Conservation (phyloP, 768 basidiomycete species). For the Agaricus sinodeliciosus region DNA sequence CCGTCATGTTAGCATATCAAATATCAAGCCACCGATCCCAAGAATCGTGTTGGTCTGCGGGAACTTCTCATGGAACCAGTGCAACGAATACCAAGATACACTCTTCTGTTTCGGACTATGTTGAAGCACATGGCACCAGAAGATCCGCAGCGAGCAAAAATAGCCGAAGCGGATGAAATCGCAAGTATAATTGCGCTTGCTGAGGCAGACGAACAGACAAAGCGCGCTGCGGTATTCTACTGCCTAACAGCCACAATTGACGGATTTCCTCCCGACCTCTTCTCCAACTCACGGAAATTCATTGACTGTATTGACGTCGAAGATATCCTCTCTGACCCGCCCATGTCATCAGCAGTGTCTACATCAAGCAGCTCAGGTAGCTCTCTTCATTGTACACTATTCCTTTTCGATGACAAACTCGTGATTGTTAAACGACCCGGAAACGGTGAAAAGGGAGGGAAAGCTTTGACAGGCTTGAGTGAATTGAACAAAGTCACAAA, state of each 20-base stretch:
- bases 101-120: slow-evolving; percentile 88
- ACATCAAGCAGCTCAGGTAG: slow-evolving; percentile 33
- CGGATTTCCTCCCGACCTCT: slow-evolving; percentile 85
- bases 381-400: slow-evolving; percentile 76
- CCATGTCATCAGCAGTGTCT: slow-evolving; percentile 36
- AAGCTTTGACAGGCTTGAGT: slow-evolving; percentile 67
- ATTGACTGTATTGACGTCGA: slow-evolving; percentile 93
- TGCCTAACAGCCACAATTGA: slow-evolving; percentile 81
- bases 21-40: slow-evolving; percentile 67
- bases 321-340: slow-evolving; percentile 56
- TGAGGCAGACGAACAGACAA: slow-evolving; percentile 88
- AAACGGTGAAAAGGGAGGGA: slow-evolving; percentile 70
- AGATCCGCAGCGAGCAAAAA: slow-evolving; percentile 71
- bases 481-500: slow-evolving; percentile 70
- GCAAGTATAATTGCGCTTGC: slow-evolving; percentile 88
- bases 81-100: slow-evolving; percentile 92
- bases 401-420: slow-evolving; percentile 92
- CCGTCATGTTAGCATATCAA: slow-evolving; percentile 61
- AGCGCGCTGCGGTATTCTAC: slow-evolving; percentile 83
- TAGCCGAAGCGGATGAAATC: slow-evolving; percentile 80
- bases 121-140: slow-evolving; percentile 78
- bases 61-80: slow-evolving; percentile 96
- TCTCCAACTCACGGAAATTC: slow-evolving; percentile 82
- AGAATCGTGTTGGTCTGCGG: slow-evolving; percentile 80
- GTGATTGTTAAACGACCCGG: slow-evolving; percentile 83